Base-by-base conservation (phyloP, 805 yeast genomes). In the Blastobotrys muscicola region DNA sequence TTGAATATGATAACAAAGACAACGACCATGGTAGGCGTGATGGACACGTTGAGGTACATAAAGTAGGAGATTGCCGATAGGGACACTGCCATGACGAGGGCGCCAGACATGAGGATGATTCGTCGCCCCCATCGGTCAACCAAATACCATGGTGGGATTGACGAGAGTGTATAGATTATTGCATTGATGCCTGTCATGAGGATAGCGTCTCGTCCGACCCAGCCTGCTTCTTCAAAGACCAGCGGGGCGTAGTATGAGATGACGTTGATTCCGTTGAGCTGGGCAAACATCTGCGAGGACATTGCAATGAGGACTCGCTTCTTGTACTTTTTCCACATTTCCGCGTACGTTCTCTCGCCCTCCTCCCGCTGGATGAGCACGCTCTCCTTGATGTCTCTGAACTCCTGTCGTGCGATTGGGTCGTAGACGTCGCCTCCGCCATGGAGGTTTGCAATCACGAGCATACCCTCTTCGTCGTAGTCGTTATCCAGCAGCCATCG, bases 181-280 rank as follows among this genome's bases (percentile, higher is more conserved):
- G 78, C 72, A 53, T 82, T 81, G 45, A 84, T 71, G 15, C 97
- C 97, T 0, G 97, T 85, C 94, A 87, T 84, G 50, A 86, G 71
- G 49, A 87, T 77, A 2, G 96, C 95, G 51, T 78, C 76, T 47
- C 94, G 70, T 20, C 96, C 96, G 6, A 72, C 64, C 95, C 96
- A 89, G 23, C 97, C 97, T 2, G 96, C 96, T 53, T 84, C 84
- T 60, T 89, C 96, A 62, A 87, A 89, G 39, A 87, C 94, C 62
- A 89, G 67, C 2, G 96, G 95, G 2, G 96, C 95, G 65, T 87
- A 87, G 64, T 89, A 89, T 1, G 94, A 80, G 43, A 89, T 85
- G 41, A 89, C 90, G 58, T 87, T 89, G 62, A 87, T 89, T 55
- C 97, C 97, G 60, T 87, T 84, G 60, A 89, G 69, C 63, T 89